phyloP scores from a whole-genome alignment of 345 rosid genomes.

The Populus euphratica region DNA sequence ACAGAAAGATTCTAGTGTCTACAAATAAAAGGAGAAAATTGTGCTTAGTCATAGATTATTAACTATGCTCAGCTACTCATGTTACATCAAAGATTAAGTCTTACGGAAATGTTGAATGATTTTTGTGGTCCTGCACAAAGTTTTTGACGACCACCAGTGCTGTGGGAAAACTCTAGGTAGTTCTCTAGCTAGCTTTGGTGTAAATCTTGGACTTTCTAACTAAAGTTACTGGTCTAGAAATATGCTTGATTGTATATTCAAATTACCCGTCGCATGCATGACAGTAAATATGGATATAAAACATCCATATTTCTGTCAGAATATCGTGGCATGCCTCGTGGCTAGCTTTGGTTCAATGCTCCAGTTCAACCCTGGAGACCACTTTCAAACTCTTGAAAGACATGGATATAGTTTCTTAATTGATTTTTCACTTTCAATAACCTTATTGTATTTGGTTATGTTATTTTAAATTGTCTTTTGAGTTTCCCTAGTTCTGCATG shows the following conservation, averaged over 20 bases:
- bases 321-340: not conserved
- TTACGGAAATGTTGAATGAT: not conserved
- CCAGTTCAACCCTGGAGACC: conserved; percentile 3
- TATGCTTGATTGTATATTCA: not conserved
- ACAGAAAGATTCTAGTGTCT: too few relatives aligned
- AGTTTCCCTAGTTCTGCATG: conserved; percentile 35
- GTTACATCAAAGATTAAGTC: too few relatives aligned
- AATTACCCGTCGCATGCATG: conserved; percentile 1
- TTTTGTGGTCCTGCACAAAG: not conserved
- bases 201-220: not conserved
- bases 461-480: not conserved
- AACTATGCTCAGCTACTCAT: too few relatives aligned
- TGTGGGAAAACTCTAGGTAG: not conserved
- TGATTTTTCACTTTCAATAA: not conserved
- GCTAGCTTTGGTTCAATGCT: not conserved
- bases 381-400: conserved; percentile 19
- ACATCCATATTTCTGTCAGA: conserved; percentile 1
- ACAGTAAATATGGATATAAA: not conserved
- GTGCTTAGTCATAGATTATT: too few relatives aligned
- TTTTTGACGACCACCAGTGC: not conserved
- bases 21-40: too few relatives aligned
- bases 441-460: not conserved
- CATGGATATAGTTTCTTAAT: not conserved
- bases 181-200: not conserved
- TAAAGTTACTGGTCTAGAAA: not conserved